These are phyloP conservation scores for Silene noctiflora DNA, from an alignment of 179 eudicot genomes.

Conservation along the genomic window DNA sequence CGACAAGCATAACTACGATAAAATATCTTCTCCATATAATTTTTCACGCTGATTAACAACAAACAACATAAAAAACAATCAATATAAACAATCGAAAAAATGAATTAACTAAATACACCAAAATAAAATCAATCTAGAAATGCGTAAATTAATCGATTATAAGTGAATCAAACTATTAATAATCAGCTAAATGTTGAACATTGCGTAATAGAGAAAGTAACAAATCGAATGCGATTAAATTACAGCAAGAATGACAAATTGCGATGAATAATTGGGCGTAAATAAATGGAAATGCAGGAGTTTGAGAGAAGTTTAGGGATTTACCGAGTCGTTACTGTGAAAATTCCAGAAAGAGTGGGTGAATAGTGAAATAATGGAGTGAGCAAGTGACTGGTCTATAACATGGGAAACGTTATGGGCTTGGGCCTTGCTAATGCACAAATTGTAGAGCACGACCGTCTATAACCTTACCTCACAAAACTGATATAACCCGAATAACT, in stretches of 20 bases:
- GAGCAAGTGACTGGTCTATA: no score
- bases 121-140: not conserved
- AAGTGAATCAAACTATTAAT: not conserved
- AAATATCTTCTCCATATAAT: not conserved
- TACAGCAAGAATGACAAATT: not conserved
- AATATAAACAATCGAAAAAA: not conserved
- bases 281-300: not conserved
- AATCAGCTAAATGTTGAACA: not conserved
- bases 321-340: not conserved
- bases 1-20: not conserved
- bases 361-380: no score
- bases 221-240: no score
- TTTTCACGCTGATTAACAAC: no score
- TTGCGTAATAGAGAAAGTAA: no score
- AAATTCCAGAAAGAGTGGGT: constrained; percentile 3
- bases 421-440: no score
- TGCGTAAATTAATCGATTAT: not conserved
- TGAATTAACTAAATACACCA: not conserved
- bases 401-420: no score
- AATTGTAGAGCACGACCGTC: no score
- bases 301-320: not conserved
- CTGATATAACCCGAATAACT: no score
- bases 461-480: no score
- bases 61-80: no score
- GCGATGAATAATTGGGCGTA: not conserved